A percentile compares a stretch with the other conserved stretches of the same genome.
Conservation (phyloP, 2,329 filamentous ascomycete genomes). For the Diaporthe eres region DNA sequence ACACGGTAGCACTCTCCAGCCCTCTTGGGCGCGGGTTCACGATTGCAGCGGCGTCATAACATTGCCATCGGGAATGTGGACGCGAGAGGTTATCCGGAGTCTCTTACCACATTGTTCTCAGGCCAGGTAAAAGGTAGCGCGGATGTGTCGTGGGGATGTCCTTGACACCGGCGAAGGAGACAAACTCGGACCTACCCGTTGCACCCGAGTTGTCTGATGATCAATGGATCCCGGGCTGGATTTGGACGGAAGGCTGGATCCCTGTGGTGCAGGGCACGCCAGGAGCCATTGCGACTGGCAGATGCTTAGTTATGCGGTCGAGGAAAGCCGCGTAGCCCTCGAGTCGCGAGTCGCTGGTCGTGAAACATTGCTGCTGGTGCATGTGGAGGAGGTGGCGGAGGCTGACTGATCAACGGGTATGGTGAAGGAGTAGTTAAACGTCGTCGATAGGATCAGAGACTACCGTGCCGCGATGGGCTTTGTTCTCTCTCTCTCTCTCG, state of each 20-base stretch:
- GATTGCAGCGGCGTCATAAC: background rate
- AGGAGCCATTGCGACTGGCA: slow-evolving; percentile 27
- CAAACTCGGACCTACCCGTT: slow-evolving; percentile 5
- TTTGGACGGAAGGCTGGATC: background rate
- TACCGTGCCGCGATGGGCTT: background rate
- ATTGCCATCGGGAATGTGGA: background rate
- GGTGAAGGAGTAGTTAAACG: background rate
- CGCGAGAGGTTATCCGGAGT: background rate
- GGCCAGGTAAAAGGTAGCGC: background rate
- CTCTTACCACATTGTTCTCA: background rate
- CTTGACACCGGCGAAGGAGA: background rate
- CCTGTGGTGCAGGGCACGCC: background rate
- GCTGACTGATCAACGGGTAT: slow-evolving; percentile 8
- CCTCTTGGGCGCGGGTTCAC: background rate
- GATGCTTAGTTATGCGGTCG: slow-evolving; percentile 12
- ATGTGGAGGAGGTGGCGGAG: background rate
- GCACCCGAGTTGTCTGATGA: slow-evolving; percentile 11
- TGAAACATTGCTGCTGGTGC: slow-evolving; percentile 9
- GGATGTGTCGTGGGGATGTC: slow-evolving; percentile 25
- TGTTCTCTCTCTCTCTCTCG: slow-evolving; percentile 1
- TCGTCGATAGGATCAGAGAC: background rate
- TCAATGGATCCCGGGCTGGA: background rate
- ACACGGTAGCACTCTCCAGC: background rate
- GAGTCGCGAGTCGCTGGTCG: background rate
- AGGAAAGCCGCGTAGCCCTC: slow-evolving; percentile 7